Percentiles rank a stretch among this genome's conserved stretches.
phyloP scores from a whole-genome alignment of 2,329 filamentous ascomycete species.

The Fusarium secorum region DNA sequence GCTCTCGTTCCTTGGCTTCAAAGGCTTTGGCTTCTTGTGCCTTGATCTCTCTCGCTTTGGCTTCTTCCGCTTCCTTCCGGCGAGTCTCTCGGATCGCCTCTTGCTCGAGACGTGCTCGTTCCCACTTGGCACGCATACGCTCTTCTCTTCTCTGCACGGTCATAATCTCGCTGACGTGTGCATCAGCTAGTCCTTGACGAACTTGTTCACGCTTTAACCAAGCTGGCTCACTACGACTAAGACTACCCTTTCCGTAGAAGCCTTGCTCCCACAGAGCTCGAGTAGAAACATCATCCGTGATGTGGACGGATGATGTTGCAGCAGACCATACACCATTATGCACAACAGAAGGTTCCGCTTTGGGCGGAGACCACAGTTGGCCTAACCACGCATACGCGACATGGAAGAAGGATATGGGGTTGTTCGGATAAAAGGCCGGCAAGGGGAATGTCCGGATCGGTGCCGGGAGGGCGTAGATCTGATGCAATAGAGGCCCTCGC shows the following conservation, averaged over 20 bases:
- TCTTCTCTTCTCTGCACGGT: slow-evolving; percentile 81
- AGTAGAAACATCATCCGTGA: slow-evolving; percentile 78
- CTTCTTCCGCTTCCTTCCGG: slow-evolving; percentile 53
- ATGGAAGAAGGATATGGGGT: slow-evolving; percentile 86
- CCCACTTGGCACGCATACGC: slow-evolving; percentile 85
- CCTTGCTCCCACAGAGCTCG: slow-evolving; percentile 93
- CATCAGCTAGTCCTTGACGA: slow-evolving; percentile 68
- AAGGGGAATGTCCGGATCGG: slow-evolving; percentile 85
- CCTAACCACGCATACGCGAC: slow-evolving; percentile 79
- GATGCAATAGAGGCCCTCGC: slow-evolving; percentile 60
- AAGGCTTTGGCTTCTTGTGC: slow-evolving; percentile 26
- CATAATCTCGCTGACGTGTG: slow-evolving; percentile 80
- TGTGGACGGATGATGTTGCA: slow-evolving; percentile 81
- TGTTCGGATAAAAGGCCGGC: slow-evolving; percentile 88
- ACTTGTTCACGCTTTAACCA: slow-evolving; percentile 88
- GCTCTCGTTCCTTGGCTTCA: slow-evolving; percentile 9
- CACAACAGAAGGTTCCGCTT: slow-evolving; percentile 68
- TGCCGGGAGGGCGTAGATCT: slow-evolving; percentile 82
- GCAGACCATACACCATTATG: slow-evolving; percentile 83
- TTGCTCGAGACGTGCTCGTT: slow-evolving; percentile 86
- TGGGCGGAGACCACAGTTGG: slow-evolving; percentile 73
- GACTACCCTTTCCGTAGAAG: slow-evolving; percentile 93
- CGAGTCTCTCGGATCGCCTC: slow-evolving; percentile 80
- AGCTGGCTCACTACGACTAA: slow-evolving; percentile 93
- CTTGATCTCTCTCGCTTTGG: slow-evolving; percentile 35